Base-by-base conservation (phyloP, 257 asterid species). In the Solanum pimpinellifolium region DNA sequence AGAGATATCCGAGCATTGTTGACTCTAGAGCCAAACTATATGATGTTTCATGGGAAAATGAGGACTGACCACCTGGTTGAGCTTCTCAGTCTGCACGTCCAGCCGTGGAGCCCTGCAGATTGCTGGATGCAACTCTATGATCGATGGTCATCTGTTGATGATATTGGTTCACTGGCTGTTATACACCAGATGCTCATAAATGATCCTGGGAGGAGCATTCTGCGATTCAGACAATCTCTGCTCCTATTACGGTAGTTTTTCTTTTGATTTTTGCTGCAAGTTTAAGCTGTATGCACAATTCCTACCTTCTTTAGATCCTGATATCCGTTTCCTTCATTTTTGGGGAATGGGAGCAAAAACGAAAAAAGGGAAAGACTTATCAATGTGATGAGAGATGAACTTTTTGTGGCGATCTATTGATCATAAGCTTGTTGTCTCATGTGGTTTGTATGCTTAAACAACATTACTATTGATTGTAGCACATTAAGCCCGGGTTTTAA, bases 71-170 rank as follows among this genome's bases (percentile, higher is more conserved):
- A 89, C 88, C 87, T 92, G 88, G 85, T 90, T 10, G 94, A 92
- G 87, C 88, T 90, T 65, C 90, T 92, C 65, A 85, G 85, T 86
- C 89, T 72, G 65, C 87, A 86, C 23, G 89, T 90, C 41, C 89
- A 88, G 31, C 88, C 84, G 31, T 92, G 94, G 94, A 90, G 93
- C 85, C 84, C 94, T 37, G 94, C 94, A 75, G 94, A 92, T 90
- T 90, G 94, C 88, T 92, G 94, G 94, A 87, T 92, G 92, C 94
- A 92, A 86, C 86, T 92, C 16, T 90, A 92, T 72, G 90, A 92
- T 60, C 83, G 90, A 76, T 92, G 94, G 94, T 92, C 94, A 89
- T 90, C 92, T 65, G 93, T 92, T 76, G 94, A 92, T 76, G 94
- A 92, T 72, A 87, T 92, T 73, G 94, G 94, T 77, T 92, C 94